Base-by-base conservation (phyloP, 2,329 filamentous ascomycete genomes). In the Pestalotiopsis fici region DNA sequence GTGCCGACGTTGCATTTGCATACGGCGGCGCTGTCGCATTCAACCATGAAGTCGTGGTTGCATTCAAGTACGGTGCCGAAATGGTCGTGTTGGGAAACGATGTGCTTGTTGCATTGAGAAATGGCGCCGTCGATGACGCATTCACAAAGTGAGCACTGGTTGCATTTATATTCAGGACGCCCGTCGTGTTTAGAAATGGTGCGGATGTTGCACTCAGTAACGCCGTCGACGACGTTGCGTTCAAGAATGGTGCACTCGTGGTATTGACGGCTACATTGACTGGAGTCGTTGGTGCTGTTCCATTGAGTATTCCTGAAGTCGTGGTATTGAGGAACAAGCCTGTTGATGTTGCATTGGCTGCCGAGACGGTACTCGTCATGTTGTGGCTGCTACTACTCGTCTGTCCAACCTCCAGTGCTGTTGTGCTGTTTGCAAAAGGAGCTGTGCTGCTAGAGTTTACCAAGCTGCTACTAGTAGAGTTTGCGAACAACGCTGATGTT, bases 51-150 rank as follows among this genome's bases (percentile, higher is more conserved):
- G 65, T 37, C 28, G 57, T 56, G 2, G 71, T 72, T 5, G 62
- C 59, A 37, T 69, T 69, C 54, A 67, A 50, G 39, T 64, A 69
- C 2, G 65, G 67, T 11, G 65, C 70, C 28, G 69, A 65, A 2
- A 54, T 56, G 2, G 70, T 70, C 7, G 57, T 21, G 61, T 69
- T 70, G 25, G 62, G 28, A 37, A 60, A 47, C 3, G 57, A 56
- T 4, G 31, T 3, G 27, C 55, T 62, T 28, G 63, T 62, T 7
- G 63, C 63, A 47, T 65, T 65, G 6, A 65, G 37, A 39, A 13
- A n/a, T 1, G 27, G 54, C 25, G 63, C 54, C 4, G 63, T 43
- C 6, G 63, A 54, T 9, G 66, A 64, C 2, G 55, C 56, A 39
- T 65, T 67, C 31, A 59, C 18, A 57, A 65, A 43, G 9, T 55